Evolutionary conservation across 2,329 filamentous ascomycete genomes (phyloP), one percentile per base, ranked within the genome.

Genomic region (Microdochium paspali): DNA sequence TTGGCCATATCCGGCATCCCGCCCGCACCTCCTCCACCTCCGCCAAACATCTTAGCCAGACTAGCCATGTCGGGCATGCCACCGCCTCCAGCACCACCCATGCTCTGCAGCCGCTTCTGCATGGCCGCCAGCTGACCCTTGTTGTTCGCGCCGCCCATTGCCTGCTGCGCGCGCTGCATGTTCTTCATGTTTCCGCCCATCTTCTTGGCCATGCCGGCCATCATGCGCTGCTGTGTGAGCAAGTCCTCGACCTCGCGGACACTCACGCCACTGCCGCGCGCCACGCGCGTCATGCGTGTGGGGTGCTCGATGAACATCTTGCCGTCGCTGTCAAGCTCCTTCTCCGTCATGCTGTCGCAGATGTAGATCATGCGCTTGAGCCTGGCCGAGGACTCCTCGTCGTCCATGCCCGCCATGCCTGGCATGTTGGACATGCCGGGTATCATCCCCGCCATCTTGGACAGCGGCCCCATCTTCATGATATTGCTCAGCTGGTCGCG

Each of bases 301-400:
- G 93, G 93, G 62, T 97, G 87, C 21, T 95, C 88, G 49, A 94
- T 80, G 55, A 98, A 91, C 53, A 95, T 80, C 68, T 95, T 95
- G 63, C 93, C 93, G 59, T 98, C 91, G 40, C 86, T 87, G 65
- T 98, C 91, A 20, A 98, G 81, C 64, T 98, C 93, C 62, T 94
- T 94, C 21, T 87, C 81, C 0, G 91, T 97, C 93, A 98, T 98
- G 53, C 85, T 91, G 70, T 98, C 93, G 71, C 90, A 96, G 50
- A 98, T 95, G 71, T 95, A 97, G 56, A 98, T 89, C 93, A 98
- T 98, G 52, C 93, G 85, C 68, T 95, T 94, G 24, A 98, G 78
- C 68, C 97, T 96, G 58, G 85, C 73, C 47, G 84, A 82, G n/a
- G 91, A 91, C 61, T 97, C 93, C 60, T 97, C 91, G 61, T 98